A percentile compares a stretch with the other conserved stretches of the same genome.
These are phyloP conservation scores for Gentiana dahurica DNA, from an alignment of 257 asterid genomes.

Conservation along the genomic window DNA sequence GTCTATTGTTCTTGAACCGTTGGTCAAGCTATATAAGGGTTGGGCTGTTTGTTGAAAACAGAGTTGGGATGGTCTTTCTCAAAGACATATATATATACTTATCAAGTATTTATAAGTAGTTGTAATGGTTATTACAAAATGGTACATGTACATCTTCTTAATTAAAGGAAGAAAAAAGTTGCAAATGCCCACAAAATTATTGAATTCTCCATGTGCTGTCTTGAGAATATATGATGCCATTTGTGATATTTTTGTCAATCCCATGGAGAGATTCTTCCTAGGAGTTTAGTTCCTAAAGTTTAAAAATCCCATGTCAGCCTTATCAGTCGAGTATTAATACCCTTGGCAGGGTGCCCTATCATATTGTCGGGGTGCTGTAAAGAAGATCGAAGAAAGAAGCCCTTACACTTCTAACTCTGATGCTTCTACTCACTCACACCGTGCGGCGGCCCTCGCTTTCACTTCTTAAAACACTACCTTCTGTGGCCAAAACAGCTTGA, in stretches of 20 bases:
- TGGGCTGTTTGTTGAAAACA: too few relatives aligned
- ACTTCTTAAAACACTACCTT: constrained; percentile 68
- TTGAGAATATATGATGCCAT: background rate
- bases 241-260: background rate
- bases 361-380: background rate
- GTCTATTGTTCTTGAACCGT: too few relatives aligned
- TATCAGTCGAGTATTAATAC: too few relatives aligned
- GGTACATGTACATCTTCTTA: background rate
- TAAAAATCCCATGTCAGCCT: too few relatives aligned
- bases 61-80: too few relatives aligned
- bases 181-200: background rate
- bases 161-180: background rate
- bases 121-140: background rate
- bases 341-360: too few relatives aligned
- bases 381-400: too few relatives aligned
- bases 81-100: too few relatives aligned
- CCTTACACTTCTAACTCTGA: constrained; percentile 62
- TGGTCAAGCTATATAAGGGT: too few relatives aligned
- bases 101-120: background rate
- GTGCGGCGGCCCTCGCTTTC: constrained; percentile 68
- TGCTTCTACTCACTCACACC: constrained; percentile 86
- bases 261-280: too few relatives aligned
- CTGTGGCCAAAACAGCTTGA: constrained; percentile 30
- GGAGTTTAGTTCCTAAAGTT: too few relatives aligned
- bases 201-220: background rate